phyloP scores from a whole-genome alignment of 257 asterid species.

The Sherardia arvensis region DNA sequence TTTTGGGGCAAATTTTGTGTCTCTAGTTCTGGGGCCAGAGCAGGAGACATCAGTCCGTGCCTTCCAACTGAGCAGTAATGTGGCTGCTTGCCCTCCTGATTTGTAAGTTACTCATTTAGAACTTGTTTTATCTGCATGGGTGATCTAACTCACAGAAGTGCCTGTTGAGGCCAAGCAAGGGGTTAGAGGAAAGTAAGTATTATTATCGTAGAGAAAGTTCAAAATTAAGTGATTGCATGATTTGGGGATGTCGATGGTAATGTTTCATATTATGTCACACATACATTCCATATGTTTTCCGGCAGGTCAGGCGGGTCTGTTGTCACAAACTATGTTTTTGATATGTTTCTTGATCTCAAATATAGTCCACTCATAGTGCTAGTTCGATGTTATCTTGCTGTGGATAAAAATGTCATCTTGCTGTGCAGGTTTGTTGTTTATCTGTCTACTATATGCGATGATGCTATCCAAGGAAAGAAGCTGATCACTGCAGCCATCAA shows the following conservation, averaged over 20 bases:
- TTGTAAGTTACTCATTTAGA: slow-evolving; percentile 40
- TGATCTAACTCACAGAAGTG: not conserved
- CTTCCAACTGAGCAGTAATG: slow-evolving; percentile 71
- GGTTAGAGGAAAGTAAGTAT: not conserved
- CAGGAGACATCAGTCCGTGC: slow-evolving; percentile 58
- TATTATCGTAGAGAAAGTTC: not conserved
- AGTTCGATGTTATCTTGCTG: not conserved
- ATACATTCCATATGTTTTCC: too few relatives aligned
- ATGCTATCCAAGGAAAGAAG: slow-evolving; percentile 60
- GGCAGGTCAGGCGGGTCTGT: not conserved
- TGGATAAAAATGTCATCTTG: not conserved
- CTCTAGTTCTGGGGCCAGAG: slow-evolving; percentile 62
- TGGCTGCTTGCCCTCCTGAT: slow-evolving; percentile 70
- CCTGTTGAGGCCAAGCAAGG: not conserved
- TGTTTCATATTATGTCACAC: too few relatives aligned
- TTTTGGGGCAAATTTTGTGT: slow-evolving; percentile 10
- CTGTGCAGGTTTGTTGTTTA: slow-evolving; percentile 68
- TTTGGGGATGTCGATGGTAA: too few relatives aligned
- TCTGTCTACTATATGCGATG: slow-evolving; percentile 57
- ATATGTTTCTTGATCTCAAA: slow-evolving; percentile 1
- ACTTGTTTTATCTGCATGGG: not conserved
- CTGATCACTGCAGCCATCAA: slow-evolving; percentile 50
- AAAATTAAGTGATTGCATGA: not conserved
- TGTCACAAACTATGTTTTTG: not conserved
- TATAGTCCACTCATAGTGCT: not conserved